Evolutionary conservation across 768 basidiomycete genomes (phyloP).

Genomic region (Podaxis sp.): DNA sequence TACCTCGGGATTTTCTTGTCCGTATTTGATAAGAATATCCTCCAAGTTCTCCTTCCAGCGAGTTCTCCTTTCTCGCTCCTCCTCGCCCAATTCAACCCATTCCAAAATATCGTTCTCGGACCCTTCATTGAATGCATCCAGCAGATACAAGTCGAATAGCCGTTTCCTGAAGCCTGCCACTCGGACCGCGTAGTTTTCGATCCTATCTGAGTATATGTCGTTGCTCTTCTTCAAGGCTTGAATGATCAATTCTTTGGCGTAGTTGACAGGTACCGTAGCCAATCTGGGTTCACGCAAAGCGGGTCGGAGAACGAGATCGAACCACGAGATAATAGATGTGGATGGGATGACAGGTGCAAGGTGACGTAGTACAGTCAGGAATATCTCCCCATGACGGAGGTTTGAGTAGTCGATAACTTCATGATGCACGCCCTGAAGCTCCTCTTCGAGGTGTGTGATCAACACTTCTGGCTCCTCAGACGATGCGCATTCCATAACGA

Average conservation of each 20-base stretch:
- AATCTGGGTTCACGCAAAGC: slow-evolving; percentile 75
- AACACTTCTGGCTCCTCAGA: slow-evolving; percentile 45
- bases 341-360: slow-evolving; percentile 62
- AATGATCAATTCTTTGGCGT: slow-evolving; percentile 74
- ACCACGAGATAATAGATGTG: slow-evolving; percentile 78
- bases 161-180: slow-evolving; percentile 65
- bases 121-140: slow-evolving; percentile 75
- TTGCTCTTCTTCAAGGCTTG: slow-evolving; percentile 55
- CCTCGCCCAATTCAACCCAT: slow-evolving; percentile 65
- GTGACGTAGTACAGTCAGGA: slow-evolving; percentile 65
- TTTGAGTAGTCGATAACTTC: slow-evolving; percentile 65
- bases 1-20: slow-evolving; percentile 63
- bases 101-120: slow-evolving; percentile 75
- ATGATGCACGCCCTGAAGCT: slow-evolving; percentile 62
- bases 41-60: slow-evolving; percentile 82
- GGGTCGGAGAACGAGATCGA: slow-evolving; percentile 75
- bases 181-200: slow-evolving; percentile 42
- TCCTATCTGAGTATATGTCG: slow-evolving; percentile 11
- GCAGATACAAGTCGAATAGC: slow-evolving; percentile 72
- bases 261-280: slow-evolving; percentile 51
- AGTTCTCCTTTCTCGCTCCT: slow-evolving; percentile 56
- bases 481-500: slow-evolving; percentile 49
- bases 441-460: slow-evolving; percentile 58
- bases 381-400: slow-evolving; percentile 60
- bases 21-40: slow-evolving; percentile 68